phyloP scores from a whole-genome alignment of 1,139 yeast genomes.

The Hyphopichia fennica region DNA sequence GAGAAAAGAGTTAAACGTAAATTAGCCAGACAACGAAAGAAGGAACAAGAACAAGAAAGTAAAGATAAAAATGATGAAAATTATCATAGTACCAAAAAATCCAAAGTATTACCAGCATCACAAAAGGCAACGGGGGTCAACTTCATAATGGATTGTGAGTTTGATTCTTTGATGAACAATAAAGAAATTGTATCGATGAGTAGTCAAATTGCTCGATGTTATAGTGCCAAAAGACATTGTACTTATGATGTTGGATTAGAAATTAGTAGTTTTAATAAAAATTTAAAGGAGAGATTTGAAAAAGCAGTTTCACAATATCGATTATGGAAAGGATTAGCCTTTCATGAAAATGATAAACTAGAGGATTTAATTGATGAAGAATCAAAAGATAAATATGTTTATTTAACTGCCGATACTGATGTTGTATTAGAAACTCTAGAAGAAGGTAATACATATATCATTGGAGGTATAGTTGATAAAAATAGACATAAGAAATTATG shows the following conservation, averaged over 20 bases:
- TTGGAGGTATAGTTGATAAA: conserved; percentile 96
- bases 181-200: conserved; percentile 77
- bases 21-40: conserved; percentile 34
- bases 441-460: conserved; percentile 71
- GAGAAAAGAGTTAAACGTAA: conserved; percentile 56
- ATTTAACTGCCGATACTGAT: conserved; percentile 86
- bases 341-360: conserved; percentile 48
- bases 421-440: conserved; percentile 61
- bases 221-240: conserved; percentile 72
- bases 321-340: conserved; percentile 64
- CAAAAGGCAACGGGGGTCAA: conserved; percentile 49
- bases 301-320: conserved; percentile 56
- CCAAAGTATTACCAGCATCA: conserved; percentile 32
- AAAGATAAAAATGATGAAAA: conserved; percentile 14
- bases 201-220: conserved; percentile 78
- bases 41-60: conserved; percentile 18
- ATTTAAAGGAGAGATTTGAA: conserved; percentile 68
- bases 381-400: conserved; percentile 50
- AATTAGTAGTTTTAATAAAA: conserved; percentile 66
- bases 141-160: conserved; percentile 80
- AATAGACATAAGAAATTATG: conserved; percentile 87
- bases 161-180: conserved; percentile 85
- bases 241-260: conserved; percentile 57
- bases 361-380: conserved; percentile 30
- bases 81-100: conserved; percentile 28